Base-by-base conservation (phyloP, 1,284 basidiomycete species). In the Moesziomyces antarcticus region DNA sequence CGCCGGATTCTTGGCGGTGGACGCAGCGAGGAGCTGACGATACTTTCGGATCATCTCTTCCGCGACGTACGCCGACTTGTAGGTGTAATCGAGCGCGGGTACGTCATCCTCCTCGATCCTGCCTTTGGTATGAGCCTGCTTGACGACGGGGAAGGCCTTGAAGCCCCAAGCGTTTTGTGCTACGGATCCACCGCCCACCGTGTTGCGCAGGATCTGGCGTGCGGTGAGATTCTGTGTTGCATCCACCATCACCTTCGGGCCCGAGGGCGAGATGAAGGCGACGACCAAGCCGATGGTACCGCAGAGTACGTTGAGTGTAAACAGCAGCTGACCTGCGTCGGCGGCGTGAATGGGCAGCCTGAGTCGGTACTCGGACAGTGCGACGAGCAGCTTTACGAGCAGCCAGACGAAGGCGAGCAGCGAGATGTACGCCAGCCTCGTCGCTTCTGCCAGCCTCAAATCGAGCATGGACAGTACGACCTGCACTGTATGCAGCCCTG, bases 11-110 rank as follows among this genome's bases (percentile, higher is more conserved):
- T 50, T 51, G 18, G 50, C 37, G 14, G 57, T 50, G 7, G 58
- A 65, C 1, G 25, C 20, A 5, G 52, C 50, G 11, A 71, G 62
- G 1, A 33, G 40, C 3, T 21, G 35, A 11, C 68, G 61, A 22
- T 71, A 71, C 6, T 52, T 27, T n/a, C n/a, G 20, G 25, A 71
- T 66, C 35, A 71, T 55, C 18, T 62, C 33, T 13, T 71, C 62
- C 2, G 54, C 68, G 3, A 66, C 25, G 8, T 61, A 45, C 3
- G 62, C 62, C 4, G 62, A 57, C 8, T 50, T 27, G 22, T 52
- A 61, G 13, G 53, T 54, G 20, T 59, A 50, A 25, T 71, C 68
- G 30, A 71, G 51, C 3, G 57, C 61, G 2, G 68, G 68, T 3
- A 71, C 57, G 14, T 65, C 57, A n/a, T 57, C 44, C 8, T 57